These are phyloP conservation scores for Alternaria sp. DNA, from an alignment of 2,329 filamentous ascomycete species.

Conservation along the genomic window DNA sequence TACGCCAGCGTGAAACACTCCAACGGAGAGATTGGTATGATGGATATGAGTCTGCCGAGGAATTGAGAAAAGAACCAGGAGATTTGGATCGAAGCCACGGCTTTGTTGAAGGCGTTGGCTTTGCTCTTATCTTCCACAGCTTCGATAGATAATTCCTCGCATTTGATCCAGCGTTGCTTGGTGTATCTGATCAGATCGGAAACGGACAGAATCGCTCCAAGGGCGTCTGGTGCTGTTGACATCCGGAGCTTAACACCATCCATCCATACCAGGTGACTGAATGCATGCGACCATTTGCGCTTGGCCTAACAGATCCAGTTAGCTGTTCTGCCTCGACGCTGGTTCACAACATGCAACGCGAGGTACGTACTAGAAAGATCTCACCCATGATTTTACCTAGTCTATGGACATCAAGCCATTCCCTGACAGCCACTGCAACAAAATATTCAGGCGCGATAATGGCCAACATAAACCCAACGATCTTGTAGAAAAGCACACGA, in stretches of 20 bases:
- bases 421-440: no score
- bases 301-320: not conserved
- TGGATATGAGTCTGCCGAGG: not conserved
- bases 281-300: not conserved
- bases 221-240: not conserved
- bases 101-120: no score
- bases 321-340: not conserved
- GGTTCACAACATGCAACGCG: not conserved
- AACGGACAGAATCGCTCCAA: no score
- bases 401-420: no score
- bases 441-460: not conserved
- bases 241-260: not conserved
- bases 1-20: not conserved
- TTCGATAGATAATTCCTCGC: no score
- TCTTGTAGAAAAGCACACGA: not conserved
- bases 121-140: no score
- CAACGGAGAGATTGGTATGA: not conserved
- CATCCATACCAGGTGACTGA: not conserved
- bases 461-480: accelerated
- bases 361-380: no score
- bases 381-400: no score
- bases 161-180: no score
- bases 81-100: no score
- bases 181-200: no score
- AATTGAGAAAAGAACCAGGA: not conserved